phyloP scores from a whole-genome alignment of 352 stramenopile species.

The Globisporangium nodosum region DNA sequence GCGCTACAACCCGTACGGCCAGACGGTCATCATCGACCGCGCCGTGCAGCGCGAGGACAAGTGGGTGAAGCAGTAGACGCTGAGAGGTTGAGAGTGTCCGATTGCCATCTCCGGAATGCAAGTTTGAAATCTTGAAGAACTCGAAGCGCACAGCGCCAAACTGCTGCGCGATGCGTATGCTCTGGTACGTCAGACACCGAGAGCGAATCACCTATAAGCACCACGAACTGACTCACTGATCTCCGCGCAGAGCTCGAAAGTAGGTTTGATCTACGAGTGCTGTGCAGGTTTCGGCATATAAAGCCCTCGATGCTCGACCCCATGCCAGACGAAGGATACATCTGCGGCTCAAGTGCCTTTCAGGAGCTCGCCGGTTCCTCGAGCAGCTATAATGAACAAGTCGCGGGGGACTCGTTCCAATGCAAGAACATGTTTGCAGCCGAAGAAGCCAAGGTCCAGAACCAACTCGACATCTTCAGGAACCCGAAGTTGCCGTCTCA shows the following conservation, averaged over 20 bases:
- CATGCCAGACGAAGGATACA: conserved; percentile 36
- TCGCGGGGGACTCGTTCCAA: conserved; percentile 36
- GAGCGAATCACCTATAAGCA: not conserved
- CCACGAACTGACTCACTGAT: not conserved
- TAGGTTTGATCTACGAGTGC: conserved; percentile 60
- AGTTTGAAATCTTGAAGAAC: conserved; percentile 28
- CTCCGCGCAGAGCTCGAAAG: conserved; percentile 39
- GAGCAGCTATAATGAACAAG: conserved; percentile 61
- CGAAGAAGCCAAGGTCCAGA: conserved; percentile 43
- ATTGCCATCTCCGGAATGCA: conserved; percentile 9
- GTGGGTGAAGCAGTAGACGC: conserved; percentile 22
- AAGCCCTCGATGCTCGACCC: conserved; percentile 17
- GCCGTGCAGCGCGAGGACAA: conserved; percentile 62
- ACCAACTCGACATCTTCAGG: conserved; percentile 60
- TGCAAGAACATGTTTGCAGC: conserved; percentile 50
- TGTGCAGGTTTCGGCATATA: conserved; percentile 45
- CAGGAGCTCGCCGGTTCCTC: conserved; percentile 49
- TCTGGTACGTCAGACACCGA: conserved; percentile 15
- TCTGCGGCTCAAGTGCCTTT: conserved; percentile 51
- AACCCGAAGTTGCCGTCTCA: conserved; percentile 34
- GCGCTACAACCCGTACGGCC: conserved; percentile 91
- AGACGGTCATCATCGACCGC: conserved; percentile 78
- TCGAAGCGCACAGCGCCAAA: conserved; percentile 54
- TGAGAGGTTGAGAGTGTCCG: not conserved
- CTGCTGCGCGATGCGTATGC: conserved; percentile 52